Evolutionary conservation across 2,329 filamentous ascomycete genomes (phyloP).

Genomic region (Talaromyces pinophilus): DNA sequence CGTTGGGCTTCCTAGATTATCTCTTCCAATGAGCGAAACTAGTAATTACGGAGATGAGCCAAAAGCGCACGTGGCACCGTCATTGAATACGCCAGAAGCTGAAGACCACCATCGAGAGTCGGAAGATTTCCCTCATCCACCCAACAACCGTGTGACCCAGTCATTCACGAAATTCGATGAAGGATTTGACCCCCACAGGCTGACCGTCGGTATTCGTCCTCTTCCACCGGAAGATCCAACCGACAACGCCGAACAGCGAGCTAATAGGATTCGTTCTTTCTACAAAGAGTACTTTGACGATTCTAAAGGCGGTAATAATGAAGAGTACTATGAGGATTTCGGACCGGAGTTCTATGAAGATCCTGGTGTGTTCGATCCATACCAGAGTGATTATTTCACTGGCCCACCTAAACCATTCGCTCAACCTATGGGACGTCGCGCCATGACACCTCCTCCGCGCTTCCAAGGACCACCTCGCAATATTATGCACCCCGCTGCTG

Average conservation of each 20-base stretch:
- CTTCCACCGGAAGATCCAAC: conserved; percentile 82
- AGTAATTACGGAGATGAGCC: conserved; percentile 59
- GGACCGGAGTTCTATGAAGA: conserved; percentile 70
- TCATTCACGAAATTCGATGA: conserved; percentile 29
- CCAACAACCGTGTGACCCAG: conserved; percentile 30
- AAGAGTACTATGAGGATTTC: conserved; percentile 73
- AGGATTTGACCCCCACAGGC: conserved; percentile 49
- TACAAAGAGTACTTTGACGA: conserved; percentile 99
- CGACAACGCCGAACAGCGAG: conserved; percentile 90
- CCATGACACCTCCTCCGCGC: conserved; percentile 85
- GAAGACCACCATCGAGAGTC: conserved; percentile 25
- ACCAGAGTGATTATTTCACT: conserved; percentile 36
- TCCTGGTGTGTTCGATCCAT: conserved; percentile 59
- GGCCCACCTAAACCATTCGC: conserved; percentile 64
- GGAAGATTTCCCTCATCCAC: conserved; percentile 25
- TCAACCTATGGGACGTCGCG: conserved; percentile 80
- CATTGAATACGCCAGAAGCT: conserved; percentile 33
- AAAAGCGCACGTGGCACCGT: conserved; percentile 49
- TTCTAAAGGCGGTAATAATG: conserved; percentile 55
- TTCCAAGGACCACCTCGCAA: conserved; percentile 51
- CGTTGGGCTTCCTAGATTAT: conserved; percentile 35
- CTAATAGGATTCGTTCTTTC: conserved; percentile 96
- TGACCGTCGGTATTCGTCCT: conserved; percentile 71
- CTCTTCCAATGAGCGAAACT: conserved; percentile 49
- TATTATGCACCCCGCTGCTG: conserved; percentile 49